Conservation (phyloP, 2,329 filamentous ascomycete genomes). For the Ceratocystis destructans region DNA sequence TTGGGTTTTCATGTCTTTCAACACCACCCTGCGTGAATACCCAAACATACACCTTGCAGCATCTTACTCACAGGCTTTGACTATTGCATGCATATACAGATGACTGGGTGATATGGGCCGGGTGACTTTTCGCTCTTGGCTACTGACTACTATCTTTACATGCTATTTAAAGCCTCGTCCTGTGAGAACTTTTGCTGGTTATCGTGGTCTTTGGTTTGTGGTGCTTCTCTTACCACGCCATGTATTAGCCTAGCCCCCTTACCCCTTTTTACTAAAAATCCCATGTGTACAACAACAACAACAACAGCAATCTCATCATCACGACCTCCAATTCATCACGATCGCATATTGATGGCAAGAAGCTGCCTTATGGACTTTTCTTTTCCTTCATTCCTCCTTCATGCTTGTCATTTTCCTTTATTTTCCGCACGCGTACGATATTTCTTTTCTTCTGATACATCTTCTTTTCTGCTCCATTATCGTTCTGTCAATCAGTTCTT, state of each 20-base stretch:
- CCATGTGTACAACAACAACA: not conserved
- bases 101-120: not conserved
- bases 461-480: slow-evolving; percentile 2
- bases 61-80: not conserved
- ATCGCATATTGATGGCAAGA: not conserved
- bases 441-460: slow-evolving; percentile 7
- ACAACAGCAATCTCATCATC: slow-evolving; percentile 2
- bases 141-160: not conserved
- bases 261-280: not conserved
- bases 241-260: not conserved
- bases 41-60: not conserved
- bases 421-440: slow-evolving; percentile 4
- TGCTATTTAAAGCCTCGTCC: not conserved
- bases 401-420: slow-evolving; percentile 11
- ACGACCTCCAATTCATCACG: slow-evolving; percentile 7
- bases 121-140: not conserved
- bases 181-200: not conserved
- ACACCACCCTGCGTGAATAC: not conserved
- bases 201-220: slow-evolving; percentile 1
- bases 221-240: not conserved
- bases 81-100: not conserved
- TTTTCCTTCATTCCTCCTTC: not conserved
- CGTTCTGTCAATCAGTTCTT: not conserved
- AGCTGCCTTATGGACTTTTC: not conserved
- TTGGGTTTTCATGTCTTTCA: not conserved